Conservation (phyloP, 163 green algal species). For the Botryococcus braunii region DNA sequence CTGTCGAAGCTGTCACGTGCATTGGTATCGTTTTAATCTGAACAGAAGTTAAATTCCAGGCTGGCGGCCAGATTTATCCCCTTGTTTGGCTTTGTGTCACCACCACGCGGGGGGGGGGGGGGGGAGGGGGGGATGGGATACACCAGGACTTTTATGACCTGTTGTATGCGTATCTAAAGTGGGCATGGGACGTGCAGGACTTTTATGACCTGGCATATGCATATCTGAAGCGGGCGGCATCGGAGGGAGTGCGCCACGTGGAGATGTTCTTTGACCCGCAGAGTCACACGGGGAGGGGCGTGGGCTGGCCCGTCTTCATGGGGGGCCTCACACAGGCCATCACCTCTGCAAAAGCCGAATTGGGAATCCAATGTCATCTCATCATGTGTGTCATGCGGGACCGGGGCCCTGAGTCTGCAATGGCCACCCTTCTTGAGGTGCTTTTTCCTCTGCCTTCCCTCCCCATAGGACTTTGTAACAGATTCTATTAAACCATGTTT, state of each 20-base stretch:
- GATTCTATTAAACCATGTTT: no score
- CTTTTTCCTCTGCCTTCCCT: no score
- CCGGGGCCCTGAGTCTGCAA: conserved; percentile 24
- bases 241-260: conserved; percentile 31
- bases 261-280: conserved; percentile 58
- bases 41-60: no score
- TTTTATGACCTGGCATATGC: conserved; percentile 50
- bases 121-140: no score
- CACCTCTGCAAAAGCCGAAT: conserved; percentile 7
- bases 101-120: no score
- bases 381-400: conserved; percentile 58
- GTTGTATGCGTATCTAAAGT: no score
- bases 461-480: no score
- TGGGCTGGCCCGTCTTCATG: conserved; percentile 18
- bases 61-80: no score
- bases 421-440: conserved; percentile 23
- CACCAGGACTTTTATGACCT: no score
- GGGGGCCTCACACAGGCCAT: conserved; percentile 25
- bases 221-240: conserved; percentile 37
- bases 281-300: conserved; percentile 30
- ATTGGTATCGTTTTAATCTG: no score
- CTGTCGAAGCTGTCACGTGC: no score
- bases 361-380: conserved; percentile 9
- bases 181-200: conserved; percentile 32
- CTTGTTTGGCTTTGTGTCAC: no score